A percentile compares a stretch with the other conserved stretches of the same genome.
These are phyloP conservation scores for Acacia confusa DNA, from an alignment of 306 rosid genomes.

Conservation along the genomic window DNA sequence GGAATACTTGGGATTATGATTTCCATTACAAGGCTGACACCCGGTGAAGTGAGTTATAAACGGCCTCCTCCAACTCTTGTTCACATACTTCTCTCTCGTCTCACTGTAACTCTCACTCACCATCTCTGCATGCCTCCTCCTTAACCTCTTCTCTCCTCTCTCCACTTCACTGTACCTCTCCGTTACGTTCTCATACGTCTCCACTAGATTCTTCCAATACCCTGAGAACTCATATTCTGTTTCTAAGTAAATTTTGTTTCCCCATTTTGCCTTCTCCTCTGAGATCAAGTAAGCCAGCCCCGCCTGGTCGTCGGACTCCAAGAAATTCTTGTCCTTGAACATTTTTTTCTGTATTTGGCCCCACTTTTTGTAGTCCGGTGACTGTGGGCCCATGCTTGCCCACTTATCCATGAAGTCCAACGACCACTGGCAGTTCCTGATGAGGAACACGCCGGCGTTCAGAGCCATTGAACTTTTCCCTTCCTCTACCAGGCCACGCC, in stretches of 20 bases:
- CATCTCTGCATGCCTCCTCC: conserved; percentile 78
- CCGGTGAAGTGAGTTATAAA: conserved; percentile 88
- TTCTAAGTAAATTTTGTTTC: conserved; percentile 71
- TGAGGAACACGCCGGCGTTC: conserved; percentile 84
- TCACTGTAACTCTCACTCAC: conserved; percentile 63
- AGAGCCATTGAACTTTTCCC: conserved; percentile 87
- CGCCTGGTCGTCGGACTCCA: conserved; percentile 93
- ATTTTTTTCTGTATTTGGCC: conserved; percentile 50
- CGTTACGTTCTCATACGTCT: conserved; percentile 42
- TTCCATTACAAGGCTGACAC: conserved; percentile 91
- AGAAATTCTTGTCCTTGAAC: conserved; percentile 73
- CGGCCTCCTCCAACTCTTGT: conserved; percentile 58
- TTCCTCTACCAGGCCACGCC: conserved; percentile 60
- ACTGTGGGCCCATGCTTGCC: conserved; percentile 94
- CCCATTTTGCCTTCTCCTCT: conserved; percentile 58
- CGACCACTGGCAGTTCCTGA: conserved; percentile 88
- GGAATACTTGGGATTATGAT: conserved; percentile 57
- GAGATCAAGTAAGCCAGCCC: conserved; percentile 77
- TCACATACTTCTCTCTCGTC: conserved; percentile 31
- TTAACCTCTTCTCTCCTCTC: conserved; percentile 33
- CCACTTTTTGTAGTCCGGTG: conserved; percentile 65
- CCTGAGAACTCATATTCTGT: conserved; percentile 70
- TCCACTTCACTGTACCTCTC: conserved; percentile 46
- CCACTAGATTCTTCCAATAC: conserved; percentile 70
- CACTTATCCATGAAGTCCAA: conserved; percentile 71